Base-by-base conservation (phyloP, 2,329 filamentous ascomycete species). In the Verticillium dahliae region DNA sequence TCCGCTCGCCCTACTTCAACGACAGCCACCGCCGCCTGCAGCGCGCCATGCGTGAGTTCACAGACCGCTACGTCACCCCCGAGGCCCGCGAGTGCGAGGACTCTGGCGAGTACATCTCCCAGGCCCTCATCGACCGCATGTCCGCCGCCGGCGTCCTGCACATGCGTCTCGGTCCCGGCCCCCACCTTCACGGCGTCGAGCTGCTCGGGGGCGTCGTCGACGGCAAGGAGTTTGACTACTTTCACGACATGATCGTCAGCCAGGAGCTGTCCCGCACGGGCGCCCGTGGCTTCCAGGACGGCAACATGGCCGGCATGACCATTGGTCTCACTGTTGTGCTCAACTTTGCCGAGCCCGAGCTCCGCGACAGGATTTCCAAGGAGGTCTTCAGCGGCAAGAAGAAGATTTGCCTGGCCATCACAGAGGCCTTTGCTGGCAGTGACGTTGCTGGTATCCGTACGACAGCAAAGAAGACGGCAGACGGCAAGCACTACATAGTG, bases 371-470 rank as follows among this genome's bases (percentile, higher is more conserved):
- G 60, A 81, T 96, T 56, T 84, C 87, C 38, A 80, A 86, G 39
- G 90, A 95, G 69, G 88, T 91, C 56, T 83, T 96, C 66, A 85
- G 83, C 56, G 91, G 91, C 63, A 85, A 87, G 81, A 95, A 95
- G 85, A 93, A 93, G 81, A 91, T 95, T 72, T 94, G 89, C 71
- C 80, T 96, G 3, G 91, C 91, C 60, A 92, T 96, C 70, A 95
- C 91, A 1, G 92, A 96, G 75, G 91, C 92, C 0, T 95, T 96
- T 75, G 91, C 91, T 15, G 91, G 91, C 14, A 89, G 85, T 41
- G 92, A 96, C 73, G 91, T 96, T 4, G 90, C 91, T 14, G 87
- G 90, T 15, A 80, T 96, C 41, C 82, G 89, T 64, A 95, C 91
- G 0, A 95, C 90, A 0, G 91, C 90, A 1, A 82, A 82, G 67